Percentiles rank a stretch among this genome's conserved stretches.
Evolutionary conservation across 768 basidiomycete genomes (phyloP).

Genomic region (Agaricus blazei): DNA sequence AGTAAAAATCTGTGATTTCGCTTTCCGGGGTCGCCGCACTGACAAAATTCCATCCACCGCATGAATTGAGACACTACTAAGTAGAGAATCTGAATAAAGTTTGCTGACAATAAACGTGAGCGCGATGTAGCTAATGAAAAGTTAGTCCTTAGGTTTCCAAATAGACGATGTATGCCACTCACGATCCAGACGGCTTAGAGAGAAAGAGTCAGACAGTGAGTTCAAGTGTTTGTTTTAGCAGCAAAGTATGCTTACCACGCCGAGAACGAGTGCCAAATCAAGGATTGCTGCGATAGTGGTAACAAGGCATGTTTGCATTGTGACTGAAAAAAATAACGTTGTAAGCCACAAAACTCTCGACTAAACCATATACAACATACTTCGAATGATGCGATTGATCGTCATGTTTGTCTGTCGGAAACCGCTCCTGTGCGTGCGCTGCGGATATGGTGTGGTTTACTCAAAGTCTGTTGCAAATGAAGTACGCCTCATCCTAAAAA

Average conservation of each 20-base stretch:
- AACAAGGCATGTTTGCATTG: constrained; percentile 31
- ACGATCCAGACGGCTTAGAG: constrained; percentile 12
- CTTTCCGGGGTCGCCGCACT: neutral
- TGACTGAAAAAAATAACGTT: constrained; percentile 17
- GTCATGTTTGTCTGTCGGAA: constrained; percentile 34
- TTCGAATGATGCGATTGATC: constrained; percentile 37
- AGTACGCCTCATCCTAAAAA: constrained; percentile 5
- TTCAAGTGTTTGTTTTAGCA: no score
- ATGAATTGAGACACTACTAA: constrained; percentile 31
- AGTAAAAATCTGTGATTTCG: no score
- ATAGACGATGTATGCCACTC: neutral
- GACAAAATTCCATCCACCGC: constrained; percentile 1
- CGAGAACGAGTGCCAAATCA: constrained; percentile 26
- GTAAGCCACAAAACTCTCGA: neutral
- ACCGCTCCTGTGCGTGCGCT: constrained; percentile 38
- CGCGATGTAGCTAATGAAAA: constrained; percentile 25
- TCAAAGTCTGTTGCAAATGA: neutral
- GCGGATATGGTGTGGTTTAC: neutral
- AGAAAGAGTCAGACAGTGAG: neutral
- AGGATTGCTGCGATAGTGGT: constrained; percentile 28
- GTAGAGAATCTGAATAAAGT: constrained; percentile 35
- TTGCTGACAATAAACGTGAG: constrained; percentile 34
- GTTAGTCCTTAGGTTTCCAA: neutral
- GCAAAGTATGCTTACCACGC: constrained; percentile 15
- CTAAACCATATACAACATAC: constrained; percentile 14